A percentile compares a stretch with the other conserved stretches of the same genome.
phyloP scores from a whole-genome alignment of 2,329 filamentous ascomycete genomes.

The Biscogniauxia mediterranea region DNA sequence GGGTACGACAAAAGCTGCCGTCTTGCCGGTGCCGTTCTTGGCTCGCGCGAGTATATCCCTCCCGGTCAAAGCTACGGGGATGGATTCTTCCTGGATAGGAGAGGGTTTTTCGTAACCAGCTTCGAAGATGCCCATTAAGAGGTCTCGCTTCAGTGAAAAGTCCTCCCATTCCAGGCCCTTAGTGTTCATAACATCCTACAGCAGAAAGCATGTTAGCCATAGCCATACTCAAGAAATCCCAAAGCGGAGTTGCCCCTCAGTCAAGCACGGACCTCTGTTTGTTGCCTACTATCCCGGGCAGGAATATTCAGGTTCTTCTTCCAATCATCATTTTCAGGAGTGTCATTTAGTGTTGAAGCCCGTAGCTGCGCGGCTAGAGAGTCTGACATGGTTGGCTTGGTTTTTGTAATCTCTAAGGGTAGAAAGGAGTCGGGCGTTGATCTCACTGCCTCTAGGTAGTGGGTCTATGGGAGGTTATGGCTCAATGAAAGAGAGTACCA shows the following conservation, averaged over 20 bases:
- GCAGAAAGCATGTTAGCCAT: slow-evolving; percentile 15
- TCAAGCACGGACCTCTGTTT: slow-evolving; percentile 66
- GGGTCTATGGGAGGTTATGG: background rate
- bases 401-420: slow-evolving; percentile 3
- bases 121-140: slow-evolving; percentile 99
- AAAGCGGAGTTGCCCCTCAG: background rate
- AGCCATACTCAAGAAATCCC: background rate
- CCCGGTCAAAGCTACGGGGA: slow-evolving; percentile 92
- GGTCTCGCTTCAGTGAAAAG: slow-evolving; percentile 88
- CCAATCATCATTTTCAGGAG: slow-evolving; percentile 62
- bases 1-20: slow-evolving; percentile 95
- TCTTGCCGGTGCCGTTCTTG: slow-evolving; percentile 99
- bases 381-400: slow-evolving; percentile 30
- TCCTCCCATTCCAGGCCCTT: slow-evolving; percentile 98
- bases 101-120: slow-evolving; percentile 98
- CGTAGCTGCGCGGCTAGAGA: slow-evolving; percentile 31
- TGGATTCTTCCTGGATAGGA: slow-evolving; percentile 98
- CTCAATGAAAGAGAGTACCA: background rate
- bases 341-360: slow-evolving; percentile 45
- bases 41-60: slow-evolving; percentile 93
- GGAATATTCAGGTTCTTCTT: slow-evolving; percentile 71
- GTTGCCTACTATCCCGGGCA: slow-evolving; percentile 70
- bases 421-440: background rate
- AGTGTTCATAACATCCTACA: slow-evolving; percentile 92
- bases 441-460: background rate